phyloP scores from a whole-genome alignment of 768 basidiomycete species.

The Suillus placidus region DNA sequence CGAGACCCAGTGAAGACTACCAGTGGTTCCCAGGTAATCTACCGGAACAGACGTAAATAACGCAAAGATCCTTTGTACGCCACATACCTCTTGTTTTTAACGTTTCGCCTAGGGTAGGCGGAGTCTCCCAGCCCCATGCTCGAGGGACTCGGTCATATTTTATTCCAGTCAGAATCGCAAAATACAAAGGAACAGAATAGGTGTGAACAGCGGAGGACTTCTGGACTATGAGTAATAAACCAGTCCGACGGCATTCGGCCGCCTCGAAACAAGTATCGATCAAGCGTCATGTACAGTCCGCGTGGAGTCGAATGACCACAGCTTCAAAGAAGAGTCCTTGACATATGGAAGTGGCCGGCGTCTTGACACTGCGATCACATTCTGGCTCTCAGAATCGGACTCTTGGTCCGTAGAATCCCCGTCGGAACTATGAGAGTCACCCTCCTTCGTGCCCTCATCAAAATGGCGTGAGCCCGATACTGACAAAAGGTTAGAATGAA shows the following conservation, averaged over 20 bases:
- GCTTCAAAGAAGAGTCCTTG: constrained; percentile 30
- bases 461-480: constrained; percentile 83
- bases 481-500: constrained; percentile 58
- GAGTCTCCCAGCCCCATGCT: too few relatives aligned
- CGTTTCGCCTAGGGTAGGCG: too few relatives aligned
- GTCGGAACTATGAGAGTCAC: not conserved
- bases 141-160: too few relatives aligned
- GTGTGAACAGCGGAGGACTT: too few relatives aligned
- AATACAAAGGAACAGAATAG: too few relatives aligned
- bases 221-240: not conserved
- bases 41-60: too few relatives aligned
- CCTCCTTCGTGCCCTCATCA: constrained; percentile 16
- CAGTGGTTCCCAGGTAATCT: too few relatives aligned
- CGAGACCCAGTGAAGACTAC: too few relatives aligned
- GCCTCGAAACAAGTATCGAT: not conserved
- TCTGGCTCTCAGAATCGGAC: constrained; percentile 16
- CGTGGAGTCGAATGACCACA: constrained; percentile 22
- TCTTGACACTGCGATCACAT: constrained; percentile 15
- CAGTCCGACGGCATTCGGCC: not conserved
- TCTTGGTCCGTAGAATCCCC: constrained; percentile 17
- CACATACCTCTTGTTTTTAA: too few relatives aligned
- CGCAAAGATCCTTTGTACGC: too few relatives aligned
- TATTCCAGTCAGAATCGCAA: too few relatives aligned
- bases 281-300: not conserved
- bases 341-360: constrained; percentile 21